Evolutionary conservation across 2,329 filamentous ascomycete genomes (phyloP).

Genomic region (Xylariaceae sp.): DNA sequence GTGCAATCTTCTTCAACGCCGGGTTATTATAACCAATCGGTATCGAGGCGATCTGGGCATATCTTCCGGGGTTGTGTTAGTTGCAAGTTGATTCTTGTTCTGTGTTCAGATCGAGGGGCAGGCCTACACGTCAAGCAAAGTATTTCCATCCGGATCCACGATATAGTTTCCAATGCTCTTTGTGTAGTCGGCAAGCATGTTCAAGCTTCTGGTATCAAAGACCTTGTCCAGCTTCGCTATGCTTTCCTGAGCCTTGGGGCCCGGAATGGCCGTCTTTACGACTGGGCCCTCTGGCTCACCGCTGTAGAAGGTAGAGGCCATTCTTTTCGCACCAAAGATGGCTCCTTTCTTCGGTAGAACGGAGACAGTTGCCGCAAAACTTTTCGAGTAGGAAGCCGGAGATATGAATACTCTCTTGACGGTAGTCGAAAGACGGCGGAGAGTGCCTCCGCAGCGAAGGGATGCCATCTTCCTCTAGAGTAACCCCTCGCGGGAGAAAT

Average conservation of each 20-base stretch:
- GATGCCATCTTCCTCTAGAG: conserved; percentile 23
- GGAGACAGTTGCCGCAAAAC: conserved; percentile 13
- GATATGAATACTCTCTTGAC: conserved; percentile 14
- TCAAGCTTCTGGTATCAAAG: conserved; percentile 80
- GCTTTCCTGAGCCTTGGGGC: conserved; percentile 65
- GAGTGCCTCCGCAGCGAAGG: conserved; percentile 25
- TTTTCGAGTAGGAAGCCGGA: conserved; percentile 10
- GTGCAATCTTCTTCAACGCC: conserved; percentile 61
- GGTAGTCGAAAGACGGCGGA: conserved; percentile 23
- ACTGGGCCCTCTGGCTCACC: conserved; percentile 49
- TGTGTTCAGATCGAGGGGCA: too few relatives aligned
- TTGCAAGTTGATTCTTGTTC: too few relatives aligned
- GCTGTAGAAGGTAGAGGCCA: conserved; percentile 26
- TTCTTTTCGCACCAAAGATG: conserved; percentile 22
- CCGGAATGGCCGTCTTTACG: conserved; percentile 62
- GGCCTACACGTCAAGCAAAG: conserved; percentile 64
- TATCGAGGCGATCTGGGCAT: conserved; percentile 90
- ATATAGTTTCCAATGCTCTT: conserved; percentile 78
- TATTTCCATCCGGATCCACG: conserved; percentile 64
- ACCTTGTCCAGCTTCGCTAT: conserved; percentile 69
- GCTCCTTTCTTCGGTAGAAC: conserved; percentile 16
- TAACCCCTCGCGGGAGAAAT: not conserved
- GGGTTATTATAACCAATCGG: conserved; percentile 92
- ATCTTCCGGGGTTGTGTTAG: conserved; percentile 43
- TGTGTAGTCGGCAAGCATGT: conserved; percentile 73